Percentiles rank a stretch among this genome's conserved stretches.
Conservation (phyloP, 352 stramenopile genomes). For the Globisporangium middletonii region DNA sequence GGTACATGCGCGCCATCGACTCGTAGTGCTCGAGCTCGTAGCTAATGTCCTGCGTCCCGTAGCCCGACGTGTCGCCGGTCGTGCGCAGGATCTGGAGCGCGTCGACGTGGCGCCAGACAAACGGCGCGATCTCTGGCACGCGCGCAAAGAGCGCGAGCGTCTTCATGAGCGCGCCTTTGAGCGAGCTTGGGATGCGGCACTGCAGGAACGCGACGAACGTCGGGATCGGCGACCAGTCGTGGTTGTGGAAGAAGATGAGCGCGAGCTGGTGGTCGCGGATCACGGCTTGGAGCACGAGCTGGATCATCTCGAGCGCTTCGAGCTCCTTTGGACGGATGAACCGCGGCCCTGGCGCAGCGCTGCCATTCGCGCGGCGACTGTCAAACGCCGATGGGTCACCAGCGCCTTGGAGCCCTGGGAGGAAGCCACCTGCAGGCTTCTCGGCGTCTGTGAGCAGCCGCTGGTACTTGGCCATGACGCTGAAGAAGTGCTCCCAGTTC, state of each 20-base stretch:
- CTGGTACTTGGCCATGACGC: slow-evolving; percentile 82
- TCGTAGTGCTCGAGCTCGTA: slow-evolving; percentile 87
- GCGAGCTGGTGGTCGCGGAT: slow-evolving; percentile 67
- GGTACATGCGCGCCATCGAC: slow-evolving; percentile 67
- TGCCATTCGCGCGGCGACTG: slow-evolving; percentile 6
- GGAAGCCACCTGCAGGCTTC: slow-evolving; percentile 33
- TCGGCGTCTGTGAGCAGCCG: slow-evolving; percentile 68
- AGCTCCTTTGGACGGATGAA: slow-evolving; percentile 82
- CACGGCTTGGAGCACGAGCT: slow-evolving; percentile 73
- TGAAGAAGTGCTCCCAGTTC: slow-evolving; percentile 84
- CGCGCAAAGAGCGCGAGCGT: slow-evolving; percentile 70
- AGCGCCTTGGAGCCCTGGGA: slow-evolving; percentile 15
- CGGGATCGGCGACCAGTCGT: slow-evolving; percentile 76
- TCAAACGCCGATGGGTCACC: slow-evolving; percentile 5
- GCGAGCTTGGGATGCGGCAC: slow-evolving; percentile 73
- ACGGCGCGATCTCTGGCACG: slow-evolving; percentile 72
- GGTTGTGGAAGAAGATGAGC: slow-evolving; percentile 84
- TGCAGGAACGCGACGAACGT: slow-evolving; percentile 82
- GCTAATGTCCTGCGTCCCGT: slow-evolving; percentile 69
- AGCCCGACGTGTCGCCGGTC: slow-evolving; percentile 49
- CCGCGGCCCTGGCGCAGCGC: slow-evolving; percentile 33
- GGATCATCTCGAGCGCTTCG: slow-evolving; percentile 75
- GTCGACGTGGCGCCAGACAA: slow-evolving; percentile 82
- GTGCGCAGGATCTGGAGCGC: slow-evolving; percentile 79
- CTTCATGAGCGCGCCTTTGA: slow-evolving; percentile 86